Evolutionary conservation across 2,329 filamentous ascomycete species (phyloP).

Genomic region (Pseudopyricularia javanii): DNA sequence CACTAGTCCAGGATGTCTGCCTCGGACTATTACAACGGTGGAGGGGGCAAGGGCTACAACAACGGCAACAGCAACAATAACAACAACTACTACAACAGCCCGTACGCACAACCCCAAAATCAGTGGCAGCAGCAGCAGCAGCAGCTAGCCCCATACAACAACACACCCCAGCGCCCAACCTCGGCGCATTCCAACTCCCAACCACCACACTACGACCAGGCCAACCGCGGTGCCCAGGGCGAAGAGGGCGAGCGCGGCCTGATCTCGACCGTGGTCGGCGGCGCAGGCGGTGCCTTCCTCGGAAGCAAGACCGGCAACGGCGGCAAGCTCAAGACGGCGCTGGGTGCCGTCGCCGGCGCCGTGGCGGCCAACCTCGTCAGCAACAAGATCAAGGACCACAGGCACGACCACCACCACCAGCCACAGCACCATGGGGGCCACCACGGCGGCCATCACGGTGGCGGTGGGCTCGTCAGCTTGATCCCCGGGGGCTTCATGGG

Average conservation of each 20-base stretch:
- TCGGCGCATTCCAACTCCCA: not conserved
- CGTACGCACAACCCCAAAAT: constrained; percentile 5
- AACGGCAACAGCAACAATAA: not conserved
- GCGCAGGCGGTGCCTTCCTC: constrained; percentile 35
- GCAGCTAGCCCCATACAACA: not conserved
- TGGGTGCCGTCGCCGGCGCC: constrained; percentile 38
- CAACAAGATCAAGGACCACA: constrained; percentile 20
- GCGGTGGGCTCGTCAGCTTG: not conserved
- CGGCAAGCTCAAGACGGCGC: constrained; percentile 31
- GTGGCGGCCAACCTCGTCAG: constrained; percentile 39
- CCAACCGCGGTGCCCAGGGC: not conserved
- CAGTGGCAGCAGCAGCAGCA: constrained; percentile 2
- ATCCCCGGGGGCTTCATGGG: not conserved
- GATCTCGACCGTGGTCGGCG: constrained; percentile 37
- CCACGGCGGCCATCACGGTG: constrained; percentile 3
- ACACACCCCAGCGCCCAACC: not conserved
- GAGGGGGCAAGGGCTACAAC: no score
- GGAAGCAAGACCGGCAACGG: constrained; percentile 43
- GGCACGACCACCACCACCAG: constrained; percentile 5
- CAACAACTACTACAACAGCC: not conserved
- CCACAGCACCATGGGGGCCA: not conserved
- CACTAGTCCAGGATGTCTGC: constrained; percentile 6
- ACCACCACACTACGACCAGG: not conserved
- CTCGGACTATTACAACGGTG: constrained; percentile 8
- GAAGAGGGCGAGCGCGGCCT: constrained; percentile 38